Percentiles rank a stretch among this genome's conserved stretches.
Conservation (phyloP, 2,329 filamentous ascomycete species). For the Botrytis medusae region DNA sequence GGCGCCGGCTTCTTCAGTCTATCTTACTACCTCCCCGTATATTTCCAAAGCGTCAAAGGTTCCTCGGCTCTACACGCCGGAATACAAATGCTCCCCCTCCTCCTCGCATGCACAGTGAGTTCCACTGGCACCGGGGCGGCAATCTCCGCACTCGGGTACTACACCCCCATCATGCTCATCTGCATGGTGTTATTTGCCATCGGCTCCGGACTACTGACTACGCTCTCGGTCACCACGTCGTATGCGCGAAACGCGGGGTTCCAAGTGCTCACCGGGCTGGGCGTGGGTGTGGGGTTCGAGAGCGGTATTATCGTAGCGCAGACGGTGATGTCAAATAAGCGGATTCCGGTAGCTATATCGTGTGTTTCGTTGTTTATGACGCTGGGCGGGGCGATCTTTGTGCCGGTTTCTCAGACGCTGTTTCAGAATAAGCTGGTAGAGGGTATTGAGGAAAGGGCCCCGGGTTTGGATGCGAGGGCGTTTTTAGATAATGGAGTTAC, state of each 20-base stretch:
- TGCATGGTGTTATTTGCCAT: constrained; percentile 42
- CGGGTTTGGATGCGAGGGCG: constrained; percentile 46
- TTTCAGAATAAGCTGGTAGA: constrained; percentile 64
- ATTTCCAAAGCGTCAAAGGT: constrained; percentile 40
- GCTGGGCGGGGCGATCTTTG: constrained; percentile 64
- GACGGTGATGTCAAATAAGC: constrained; percentile 49
- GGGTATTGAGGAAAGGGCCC: constrained; percentile 47
- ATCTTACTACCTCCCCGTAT: constrained; percentile 38
- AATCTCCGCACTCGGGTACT: constrained; percentile 45
- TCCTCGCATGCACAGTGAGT: constrained; percentile 44
- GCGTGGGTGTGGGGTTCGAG: constrained; percentile 33
- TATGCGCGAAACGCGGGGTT: constrained; percentile 57
- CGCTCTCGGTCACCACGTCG: constrained; percentile 44
- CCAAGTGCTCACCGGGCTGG: constrained; percentile 48
- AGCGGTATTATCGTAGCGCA: constrained; percentile 44
- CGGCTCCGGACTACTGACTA: constrained; percentile 46
- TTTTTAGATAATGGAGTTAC: constrained; percentile 56
- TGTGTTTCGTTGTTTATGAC: constrained; percentile 61
- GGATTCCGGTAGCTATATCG: constrained; percentile 53
- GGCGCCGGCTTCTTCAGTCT: constrained; percentile 36
- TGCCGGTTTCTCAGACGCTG: constrained; percentile 63
- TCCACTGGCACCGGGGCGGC: constrained; percentile 44
- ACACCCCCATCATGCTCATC: constrained; percentile 47
- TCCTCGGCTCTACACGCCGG: constrained; percentile 45
- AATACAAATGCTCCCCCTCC: constrained; percentile 45